These are phyloP conservation scores for Cyberlindnera mrakii DNA, from an alignment of 805 yeast genomes.

Conservation along the genomic window DNA sequence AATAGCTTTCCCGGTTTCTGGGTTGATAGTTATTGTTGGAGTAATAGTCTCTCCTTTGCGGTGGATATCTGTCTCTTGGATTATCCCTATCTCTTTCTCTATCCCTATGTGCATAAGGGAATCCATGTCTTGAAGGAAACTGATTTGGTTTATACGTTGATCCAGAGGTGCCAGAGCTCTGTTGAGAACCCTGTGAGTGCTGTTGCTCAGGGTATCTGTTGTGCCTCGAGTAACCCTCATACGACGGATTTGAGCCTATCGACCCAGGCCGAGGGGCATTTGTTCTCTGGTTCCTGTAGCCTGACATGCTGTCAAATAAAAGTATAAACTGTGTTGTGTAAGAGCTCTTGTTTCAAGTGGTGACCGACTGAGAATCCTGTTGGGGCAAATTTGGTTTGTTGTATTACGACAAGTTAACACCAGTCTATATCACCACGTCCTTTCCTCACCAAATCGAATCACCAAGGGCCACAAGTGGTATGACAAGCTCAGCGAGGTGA, in stretches of 20 bases:
- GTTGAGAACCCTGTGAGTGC: constrained; percentile 2
- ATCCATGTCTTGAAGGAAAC: not conserved
- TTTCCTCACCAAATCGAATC: not conserved
- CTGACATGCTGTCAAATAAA: constrained; percentile 7
- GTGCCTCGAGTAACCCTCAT: constrained; percentile 5
- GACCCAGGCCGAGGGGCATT: constrained; percentile 8
- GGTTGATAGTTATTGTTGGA: not conserved
- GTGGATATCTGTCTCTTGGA: not conserved
- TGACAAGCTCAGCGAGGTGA: not conserved
- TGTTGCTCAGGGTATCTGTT: not conserved
- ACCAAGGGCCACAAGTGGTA: not conserved
- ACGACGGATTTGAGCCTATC: not conserved
- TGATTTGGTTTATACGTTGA: constrained; percentile 7
- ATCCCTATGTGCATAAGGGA: constrained; percentile 1
- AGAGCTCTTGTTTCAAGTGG: not conserved
- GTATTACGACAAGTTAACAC: not conserved
- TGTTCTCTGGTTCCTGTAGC: constrained; percentile 13
- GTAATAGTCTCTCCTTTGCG: constrained; percentile 1
- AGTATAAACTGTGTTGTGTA: no score
- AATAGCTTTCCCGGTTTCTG: not conserved
- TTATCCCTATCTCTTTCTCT: constrained; percentile 1
- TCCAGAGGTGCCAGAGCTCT: constrained; percentile 1
- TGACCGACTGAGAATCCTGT: not conserved
- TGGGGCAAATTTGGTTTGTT: not conserved
- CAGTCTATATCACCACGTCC: not conserved